A percentile compares a stretch with the other conserved stretches of the same genome.
Conservation (phyloP, 768 basidiomycete species). For the Holtermanniella nyarrowii region DNA sequence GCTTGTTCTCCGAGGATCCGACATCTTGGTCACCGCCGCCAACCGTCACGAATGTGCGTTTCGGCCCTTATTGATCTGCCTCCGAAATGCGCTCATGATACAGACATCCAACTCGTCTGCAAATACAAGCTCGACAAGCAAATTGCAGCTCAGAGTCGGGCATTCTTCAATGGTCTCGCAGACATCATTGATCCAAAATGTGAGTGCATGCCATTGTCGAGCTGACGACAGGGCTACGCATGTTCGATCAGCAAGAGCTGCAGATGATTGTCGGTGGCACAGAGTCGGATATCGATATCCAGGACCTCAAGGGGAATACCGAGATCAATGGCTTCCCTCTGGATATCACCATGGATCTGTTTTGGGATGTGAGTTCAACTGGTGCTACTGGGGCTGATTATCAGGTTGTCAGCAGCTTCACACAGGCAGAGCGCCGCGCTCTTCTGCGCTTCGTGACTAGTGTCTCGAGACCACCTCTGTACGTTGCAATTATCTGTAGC, state of each 20-base stretch:
- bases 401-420: slow-evolving; percentile 67
- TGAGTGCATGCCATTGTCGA: slow-evolving; percentile 70
- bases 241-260: slow-evolving; percentile 96
- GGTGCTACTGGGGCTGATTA: background rate
- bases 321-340: slow-evolving; percentile 68
- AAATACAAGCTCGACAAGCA: slow-evolving; percentile 81
- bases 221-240: slow-evolving; percentile 46
- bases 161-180: slow-evolving; percentile 77
- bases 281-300: slow-evolving; percentile 70
- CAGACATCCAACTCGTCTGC: slow-evolving; percentile 72
- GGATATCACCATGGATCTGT: slow-evolving; percentile 60
- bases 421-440: slow-evolving; percentile 64
- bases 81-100: background rate
- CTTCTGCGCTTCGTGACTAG: slow-evolving; percentile 87
- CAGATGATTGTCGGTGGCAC: slow-evolving; percentile 85
- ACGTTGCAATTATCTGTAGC: slow-evolving; percentile 32
- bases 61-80: background rate
- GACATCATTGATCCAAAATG: slow-evolving; percentile 78
- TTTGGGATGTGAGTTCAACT: slow-evolving; percentile 61
- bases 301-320: slow-evolving; percentile 66
- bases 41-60: slow-evolving; percentile 56
- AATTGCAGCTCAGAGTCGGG: slow-evolving; percentile 59
- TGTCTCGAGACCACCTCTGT: slow-evolving; percentile 78
- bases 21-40: slow-evolving; percentile 73
- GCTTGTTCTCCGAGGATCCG: slow-evolving; percentile 69